Evolutionary conservation across 1,284 basidiomycete species (phyloP).

Genomic region (Fomes fomentarius): DNA sequence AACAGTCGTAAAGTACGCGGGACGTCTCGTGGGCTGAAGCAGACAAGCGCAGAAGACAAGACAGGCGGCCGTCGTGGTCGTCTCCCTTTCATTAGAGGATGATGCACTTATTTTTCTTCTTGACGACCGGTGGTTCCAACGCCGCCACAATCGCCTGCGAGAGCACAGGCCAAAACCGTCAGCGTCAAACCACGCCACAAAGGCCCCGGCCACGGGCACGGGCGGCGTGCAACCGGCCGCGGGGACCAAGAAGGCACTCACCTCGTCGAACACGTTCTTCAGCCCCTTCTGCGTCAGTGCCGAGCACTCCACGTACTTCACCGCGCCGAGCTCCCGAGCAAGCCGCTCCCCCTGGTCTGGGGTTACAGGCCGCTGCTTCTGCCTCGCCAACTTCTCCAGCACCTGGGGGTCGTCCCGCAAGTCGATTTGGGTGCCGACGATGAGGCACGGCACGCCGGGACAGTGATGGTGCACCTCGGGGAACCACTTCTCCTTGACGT

Average conservation of each 20-base stretch:
- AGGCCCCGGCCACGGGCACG: neutral
- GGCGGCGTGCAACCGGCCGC: neutral
- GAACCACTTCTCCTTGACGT: slow-evolving; percentile 99
- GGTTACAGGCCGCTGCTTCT: slow-evolving; percentile 94
- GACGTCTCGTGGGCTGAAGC: slow-evolving; percentile 8
- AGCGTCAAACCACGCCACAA: neutral
- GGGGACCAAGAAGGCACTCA: slow-evolving; percentile 43
- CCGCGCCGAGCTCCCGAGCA: slow-evolving; percentile 93
- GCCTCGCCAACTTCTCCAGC: slow-evolving; percentile 92
- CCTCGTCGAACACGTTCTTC: slow-evolving; percentile 99
- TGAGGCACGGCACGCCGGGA: slow-evolving; percentile 99
- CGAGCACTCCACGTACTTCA: slow-evolving; percentile 99
- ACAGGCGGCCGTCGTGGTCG: slow-evolving; percentile 7
- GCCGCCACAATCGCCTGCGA: slow-evolving; percentile 95
- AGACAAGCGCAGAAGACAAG: slow-evolving; percentile 11
- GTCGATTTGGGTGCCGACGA: slow-evolving; percentile 99
- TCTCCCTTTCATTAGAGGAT: slow-evolving; percentile 62
- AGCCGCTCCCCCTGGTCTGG: slow-evolving; percentile 91
- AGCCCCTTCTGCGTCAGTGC: slow-evolving; percentile 98
- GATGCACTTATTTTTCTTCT: slow-evolving; percentile 84
- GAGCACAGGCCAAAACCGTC: neutral
- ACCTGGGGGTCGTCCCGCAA: slow-evolving; percentile 92
- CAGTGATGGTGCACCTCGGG: slow-evolving; percentile 99
- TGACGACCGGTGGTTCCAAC: slow-evolving; percentile 92
- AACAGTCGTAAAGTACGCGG: slow-evolving; percentile 25